Base-by-base conservation (phyloP, 108 stramenopile species). In the Skeletonema marinoi region DNA sequence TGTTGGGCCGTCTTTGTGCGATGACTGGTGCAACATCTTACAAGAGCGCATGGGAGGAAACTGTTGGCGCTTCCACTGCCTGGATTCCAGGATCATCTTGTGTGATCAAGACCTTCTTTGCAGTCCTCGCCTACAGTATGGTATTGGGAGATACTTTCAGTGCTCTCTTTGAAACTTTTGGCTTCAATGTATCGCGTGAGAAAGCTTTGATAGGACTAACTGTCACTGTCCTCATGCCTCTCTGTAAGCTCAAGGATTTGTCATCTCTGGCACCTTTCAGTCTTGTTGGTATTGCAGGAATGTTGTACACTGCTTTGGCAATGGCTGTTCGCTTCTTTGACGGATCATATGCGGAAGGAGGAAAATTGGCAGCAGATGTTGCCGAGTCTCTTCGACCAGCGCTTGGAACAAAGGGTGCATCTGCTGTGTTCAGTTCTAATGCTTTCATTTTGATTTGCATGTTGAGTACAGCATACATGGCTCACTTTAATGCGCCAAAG, bases 391-490 rank as follows among this genome's bases (percentile, higher is more conserved):
- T 96, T 58, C 81, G 80, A 21, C 95, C 95, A 13, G 70, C 80
- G 9, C 93, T 97, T 75, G 96, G 96, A 6, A 74, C 71, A 10
- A 71, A 79, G 59, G 91, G 89, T 33, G 88, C 88, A 10, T 74
- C 87, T 31, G 87, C 73, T 16, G 88, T 96, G 42, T 92, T 93
- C 63, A 84, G 88, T 11, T 80, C 89, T 17, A 87, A 88, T 41
- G 85, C 95, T 8, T 85, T 96, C 32, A 93, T 97, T 60, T 80
- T 98, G 5, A 85, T 99, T n/a, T 98, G 97, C 63, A 99, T 99
- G 98, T 73, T 99, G 33, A 89, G 89, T 72, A 98, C 97, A 12
- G 96, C 98, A 14, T 99, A 93, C 87, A 96, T 97, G 89, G 97
- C 97, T 7, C 98, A 98, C 75, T 96, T 95, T 88, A 99, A 98